Evolutionary conservation across 768 basidiomycete genomes (phyloP).

Genomic region (Tulasnella sp.): DNA sequence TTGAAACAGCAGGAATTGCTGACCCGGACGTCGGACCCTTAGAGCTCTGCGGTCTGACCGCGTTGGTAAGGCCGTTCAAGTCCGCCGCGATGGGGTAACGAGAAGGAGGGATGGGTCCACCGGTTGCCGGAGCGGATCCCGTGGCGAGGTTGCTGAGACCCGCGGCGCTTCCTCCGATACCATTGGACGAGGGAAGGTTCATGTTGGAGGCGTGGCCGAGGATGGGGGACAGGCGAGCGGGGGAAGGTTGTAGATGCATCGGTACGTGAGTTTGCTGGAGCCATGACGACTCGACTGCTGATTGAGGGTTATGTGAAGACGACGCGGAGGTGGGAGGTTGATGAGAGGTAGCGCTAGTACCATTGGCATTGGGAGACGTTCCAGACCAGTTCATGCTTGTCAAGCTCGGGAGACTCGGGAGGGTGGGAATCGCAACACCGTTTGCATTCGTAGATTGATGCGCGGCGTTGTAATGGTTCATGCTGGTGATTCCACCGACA

Average conservation of each 20-base stretch:
- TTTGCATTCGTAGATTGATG: neutral
- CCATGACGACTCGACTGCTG: slow-evolving; percentile 11
- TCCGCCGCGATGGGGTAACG: slow-evolving; percentile 66
- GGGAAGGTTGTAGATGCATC: slow-evolving; percentile 21
- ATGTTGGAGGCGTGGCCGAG: slow-evolving; percentile 12
- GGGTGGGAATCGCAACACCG: neutral
- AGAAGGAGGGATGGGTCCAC: slow-evolving; percentile 46
- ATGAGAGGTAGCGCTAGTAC: neutral
- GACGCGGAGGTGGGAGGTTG: neutral
- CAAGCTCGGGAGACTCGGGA: slow-evolving; percentile 14
- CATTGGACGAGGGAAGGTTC: slow-evolving; percentile 11
- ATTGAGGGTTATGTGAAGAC: neutral
- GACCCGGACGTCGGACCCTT: slow-evolving; percentile 5
- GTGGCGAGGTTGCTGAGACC: slow-evolving; percentile 2
- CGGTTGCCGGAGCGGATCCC: neutral
- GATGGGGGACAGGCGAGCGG: slow-evolving; percentile 18
- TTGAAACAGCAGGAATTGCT: slow-evolving; percentile 1
- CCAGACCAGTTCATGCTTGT: slow-evolving; percentile 6
- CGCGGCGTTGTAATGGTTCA: neutral
- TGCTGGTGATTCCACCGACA: neutral
- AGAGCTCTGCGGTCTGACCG: slow-evolving; percentile 2
- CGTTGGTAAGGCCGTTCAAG: slow-evolving; percentile 18
- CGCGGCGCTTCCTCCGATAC: slow-evolving; percentile 3
- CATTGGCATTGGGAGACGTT: neutral
- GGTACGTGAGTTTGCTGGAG: slow-evolving; percentile 16